A percentile compares a stretch with the other conserved stretches of the same genome.
These are phyloP conservation scores for Schwanniomyces vanrijiae DNA, from an alignment of 805 yeast genomes.

Conservation along the genomic window DNA sequence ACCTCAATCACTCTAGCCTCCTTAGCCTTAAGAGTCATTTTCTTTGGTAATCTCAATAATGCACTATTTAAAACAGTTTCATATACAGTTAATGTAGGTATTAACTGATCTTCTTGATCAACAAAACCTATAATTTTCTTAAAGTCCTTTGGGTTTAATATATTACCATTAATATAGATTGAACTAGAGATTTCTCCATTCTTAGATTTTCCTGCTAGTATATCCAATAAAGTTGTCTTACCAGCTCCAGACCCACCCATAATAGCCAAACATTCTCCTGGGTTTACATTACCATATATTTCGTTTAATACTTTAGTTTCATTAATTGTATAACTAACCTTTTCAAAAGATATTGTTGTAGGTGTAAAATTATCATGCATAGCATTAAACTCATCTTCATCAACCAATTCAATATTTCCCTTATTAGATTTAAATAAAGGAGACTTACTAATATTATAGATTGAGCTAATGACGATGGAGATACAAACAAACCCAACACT, in stretches of 20 bases:
- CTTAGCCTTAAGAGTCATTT: conserved; percentile 74
- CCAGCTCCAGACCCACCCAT: conserved; percentile 99
- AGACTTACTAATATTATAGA: conserved; percentile 55
- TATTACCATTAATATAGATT: conserved; percentile 74
- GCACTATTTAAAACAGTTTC: conserved; percentile 96
- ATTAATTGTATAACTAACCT: conserved; percentile 57
- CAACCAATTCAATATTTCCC: background rate
- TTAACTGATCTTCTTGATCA: conserved; percentile 88
- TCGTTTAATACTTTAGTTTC: conserved; percentile 57
- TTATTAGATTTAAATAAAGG: conserved; percentile 51
- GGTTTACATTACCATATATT: conserved; percentile 75
- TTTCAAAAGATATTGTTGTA: conserved; percentile 73
- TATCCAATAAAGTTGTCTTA: conserved; percentile 89
- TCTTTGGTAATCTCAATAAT: conserved; percentile 75
- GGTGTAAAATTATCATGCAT: conserved; percentile 59
- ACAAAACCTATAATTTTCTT: conserved; percentile 85
- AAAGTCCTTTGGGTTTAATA: conserved; percentile 43
- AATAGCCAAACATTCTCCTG: conserved; percentile 89
- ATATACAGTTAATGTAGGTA: conserved; percentile 92
- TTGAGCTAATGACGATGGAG: conserved; percentile 40
- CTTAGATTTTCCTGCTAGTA: conserved; percentile 85
- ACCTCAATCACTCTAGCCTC: conserved; percentile 81
- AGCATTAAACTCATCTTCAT: conserved; percentile 33
- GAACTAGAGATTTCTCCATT: conserved; percentile 69
- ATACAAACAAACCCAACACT: conserved; percentile 44